A percentile compares a stretch with the other conserved stretches of the same genome.
Conservation (phyloP, 305 asterid genomes). For the Ajuga reptans region DNA sequence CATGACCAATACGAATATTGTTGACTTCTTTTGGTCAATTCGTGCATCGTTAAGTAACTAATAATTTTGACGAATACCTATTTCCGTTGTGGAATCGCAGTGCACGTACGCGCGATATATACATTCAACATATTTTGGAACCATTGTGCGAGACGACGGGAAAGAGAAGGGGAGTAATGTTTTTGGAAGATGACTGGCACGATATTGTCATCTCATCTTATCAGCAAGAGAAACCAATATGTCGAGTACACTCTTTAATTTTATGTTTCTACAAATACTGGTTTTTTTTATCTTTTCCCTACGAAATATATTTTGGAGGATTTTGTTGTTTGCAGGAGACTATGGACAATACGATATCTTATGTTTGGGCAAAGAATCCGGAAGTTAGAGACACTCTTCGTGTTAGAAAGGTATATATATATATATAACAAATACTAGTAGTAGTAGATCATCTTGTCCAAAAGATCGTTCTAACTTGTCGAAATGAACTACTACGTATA, state of each 20-base stretch:
- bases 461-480: too few species aligned
- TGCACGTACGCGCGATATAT: not conserved
- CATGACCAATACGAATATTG: too few species aligned
- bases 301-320: not conserved
- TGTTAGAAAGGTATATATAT: conserved; percentile 17
- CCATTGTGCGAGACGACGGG: not conserved
- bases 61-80: too few species aligned
- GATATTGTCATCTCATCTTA: not conserved
- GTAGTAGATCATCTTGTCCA: too few species aligned
- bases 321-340: not conserved
- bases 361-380: conserved; percentile 1
- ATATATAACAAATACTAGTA: not conserved
- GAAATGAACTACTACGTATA: too few species aligned
- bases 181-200: not conserved
- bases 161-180: not conserved
- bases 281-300: too few species aligned
- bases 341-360: not conserved
- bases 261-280: too few species aligned
- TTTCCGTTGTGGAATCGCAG: not conserved
- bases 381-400: conserved; percentile 21
- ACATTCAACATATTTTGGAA: not conserved
- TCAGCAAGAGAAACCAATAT: not conserved
- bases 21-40: not conserved
- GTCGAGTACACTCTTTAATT: conserved; percentile 1
- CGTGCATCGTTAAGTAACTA: not conserved